phyloP scores from a whole-genome alignment of 2,329 filamentous ascomycete species.

The Capronia coronata region DNA sequence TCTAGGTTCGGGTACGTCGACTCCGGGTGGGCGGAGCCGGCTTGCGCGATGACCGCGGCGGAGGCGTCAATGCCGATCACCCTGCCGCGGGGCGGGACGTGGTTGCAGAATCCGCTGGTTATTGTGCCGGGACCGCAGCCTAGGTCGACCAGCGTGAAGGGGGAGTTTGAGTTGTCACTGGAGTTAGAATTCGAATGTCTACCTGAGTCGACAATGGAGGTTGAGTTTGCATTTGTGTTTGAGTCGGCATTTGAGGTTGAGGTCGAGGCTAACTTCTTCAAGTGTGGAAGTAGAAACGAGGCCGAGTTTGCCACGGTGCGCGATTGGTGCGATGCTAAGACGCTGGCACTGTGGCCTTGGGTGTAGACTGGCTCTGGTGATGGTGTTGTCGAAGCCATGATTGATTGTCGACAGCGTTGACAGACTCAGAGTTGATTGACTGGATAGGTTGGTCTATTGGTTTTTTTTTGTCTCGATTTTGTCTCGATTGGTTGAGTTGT shows the following conservation, averaged over 20 bases:
- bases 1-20: constrained; percentile 31
- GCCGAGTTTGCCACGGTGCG: constrained; percentile 33
- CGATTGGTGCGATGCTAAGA: constrained; percentile 18
- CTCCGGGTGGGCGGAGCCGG: constrained; percentile 28
- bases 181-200: no score
- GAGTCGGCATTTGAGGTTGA: neutral
- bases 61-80: constrained; percentile 35
- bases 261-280: no score
- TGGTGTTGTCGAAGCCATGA: neutral
- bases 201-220: no score
- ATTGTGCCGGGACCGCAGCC: constrained; percentile 41
- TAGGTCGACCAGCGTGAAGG: constrained; percentile 37
- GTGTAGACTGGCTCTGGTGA: constrained; percentile 8
- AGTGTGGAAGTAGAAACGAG: constrained; percentile 36
- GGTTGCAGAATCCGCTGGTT: constrained; percentile 35
- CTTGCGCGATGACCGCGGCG: constrained; percentile 30
- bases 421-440: no score
- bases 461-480: no score
- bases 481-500: no score
- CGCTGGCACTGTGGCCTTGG: constrained; percentile 18
- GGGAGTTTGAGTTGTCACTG: no score
- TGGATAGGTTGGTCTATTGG: no score
- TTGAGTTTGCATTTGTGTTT: neutral
- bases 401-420: neutral
- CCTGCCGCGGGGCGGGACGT: constrained; percentile 33